Percentiles rank a stretch among this genome's conserved stretches.
Evolutionary conservation across 805 yeast species (phyloP).

Genomic region (Nakazawaea holstii): DNA sequence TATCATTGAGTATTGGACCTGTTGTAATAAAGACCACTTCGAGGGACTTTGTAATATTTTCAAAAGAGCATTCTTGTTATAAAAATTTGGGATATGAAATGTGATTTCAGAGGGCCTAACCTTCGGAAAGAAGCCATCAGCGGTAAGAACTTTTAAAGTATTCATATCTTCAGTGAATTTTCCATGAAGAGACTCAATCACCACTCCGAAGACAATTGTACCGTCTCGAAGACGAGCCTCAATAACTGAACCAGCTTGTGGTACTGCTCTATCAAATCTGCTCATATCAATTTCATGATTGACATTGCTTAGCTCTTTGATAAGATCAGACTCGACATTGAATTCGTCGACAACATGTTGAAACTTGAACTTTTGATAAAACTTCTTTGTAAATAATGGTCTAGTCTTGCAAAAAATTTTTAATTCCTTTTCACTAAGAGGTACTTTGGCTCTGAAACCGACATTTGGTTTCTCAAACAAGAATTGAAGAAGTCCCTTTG

Average conservation of each 20-base stretch:
- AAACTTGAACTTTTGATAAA: too few species aligned
- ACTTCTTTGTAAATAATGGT: neutral
- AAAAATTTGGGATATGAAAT: conserved; percentile 25
- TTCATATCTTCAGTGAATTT: conserved; percentile 28
- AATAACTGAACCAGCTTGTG: conserved; percentile 32
- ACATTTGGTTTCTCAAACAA: conserved; percentile 2
- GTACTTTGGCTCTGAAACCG: neutral
- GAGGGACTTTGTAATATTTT: neutral
- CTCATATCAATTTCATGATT: neutral
- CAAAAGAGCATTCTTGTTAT: conserved; percentile 19
- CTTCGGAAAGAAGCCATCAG: conserved; percentile 24
- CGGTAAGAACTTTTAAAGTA: conserved; percentile 24
- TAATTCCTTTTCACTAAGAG: neutral
- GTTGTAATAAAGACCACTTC: conserved; percentile 17
- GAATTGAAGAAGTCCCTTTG: neutral
- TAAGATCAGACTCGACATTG: too few species aligned
- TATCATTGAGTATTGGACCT: conserved; percentile 23
- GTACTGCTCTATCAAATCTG: neutral
- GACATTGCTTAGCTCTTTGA: too few species aligned
- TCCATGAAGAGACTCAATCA: conserved; percentile 26
- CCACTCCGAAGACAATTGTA: conserved; percentile 28
- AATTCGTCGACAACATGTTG: too few species aligned
- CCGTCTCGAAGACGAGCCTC: conserved; percentile 24
- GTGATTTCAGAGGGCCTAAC: conserved; percentile 27
- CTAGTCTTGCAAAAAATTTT: neutral